Conservation (phyloP, 202 grass and related monocot genomes). For the Schoenoplectus triqueter region DNA sequence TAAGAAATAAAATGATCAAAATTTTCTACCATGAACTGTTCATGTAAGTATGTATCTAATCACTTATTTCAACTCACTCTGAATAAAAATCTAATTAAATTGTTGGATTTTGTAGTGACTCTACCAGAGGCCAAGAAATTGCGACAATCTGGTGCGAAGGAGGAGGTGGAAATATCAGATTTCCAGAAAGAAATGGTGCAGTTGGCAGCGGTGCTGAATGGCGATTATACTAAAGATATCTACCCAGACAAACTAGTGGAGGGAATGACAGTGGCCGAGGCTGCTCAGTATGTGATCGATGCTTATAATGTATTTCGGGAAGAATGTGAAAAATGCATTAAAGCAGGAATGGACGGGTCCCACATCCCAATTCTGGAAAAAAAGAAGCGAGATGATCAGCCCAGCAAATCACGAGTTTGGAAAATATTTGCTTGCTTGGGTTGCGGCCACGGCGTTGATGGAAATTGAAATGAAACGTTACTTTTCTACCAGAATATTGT, state of each 20-base stretch:
- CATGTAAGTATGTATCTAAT: neutral
- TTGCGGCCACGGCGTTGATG: constrained; percentile 26
- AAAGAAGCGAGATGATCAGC: neutral
- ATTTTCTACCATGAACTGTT: neutral
- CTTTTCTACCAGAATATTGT: neutral
- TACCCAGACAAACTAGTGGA: constrained; percentile 73
- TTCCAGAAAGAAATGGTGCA: constrained; percentile 82
- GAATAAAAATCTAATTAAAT: neutral
- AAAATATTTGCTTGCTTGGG: constrained; percentile 61
- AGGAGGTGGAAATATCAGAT: constrained; percentile 50
- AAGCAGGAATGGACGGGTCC: constrained; percentile 54
- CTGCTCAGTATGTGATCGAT: constrained; percentile 59
- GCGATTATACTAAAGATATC: constrained; percentile 56
- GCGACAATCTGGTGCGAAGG: constrained; percentile 47
- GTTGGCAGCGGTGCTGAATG: constrained; percentile 75
- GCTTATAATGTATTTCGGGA: constrained; percentile 57
- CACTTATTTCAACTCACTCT: neutral
- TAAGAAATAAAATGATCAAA: neutral
- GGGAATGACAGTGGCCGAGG: constrained; percentile 72
- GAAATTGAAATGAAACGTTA: constrained; percentile 7
- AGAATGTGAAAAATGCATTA: constrained; percentile 63
- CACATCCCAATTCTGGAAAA: constrained; percentile 55
- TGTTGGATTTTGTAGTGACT: constrained; percentile 25
- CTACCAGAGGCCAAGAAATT: constrained; percentile 63
- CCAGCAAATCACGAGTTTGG: constrained; percentile 7